Conservation (phyloP, 1,284 basidiomycete genomes). For the Sanguinoderma infundibulare region DNA sequence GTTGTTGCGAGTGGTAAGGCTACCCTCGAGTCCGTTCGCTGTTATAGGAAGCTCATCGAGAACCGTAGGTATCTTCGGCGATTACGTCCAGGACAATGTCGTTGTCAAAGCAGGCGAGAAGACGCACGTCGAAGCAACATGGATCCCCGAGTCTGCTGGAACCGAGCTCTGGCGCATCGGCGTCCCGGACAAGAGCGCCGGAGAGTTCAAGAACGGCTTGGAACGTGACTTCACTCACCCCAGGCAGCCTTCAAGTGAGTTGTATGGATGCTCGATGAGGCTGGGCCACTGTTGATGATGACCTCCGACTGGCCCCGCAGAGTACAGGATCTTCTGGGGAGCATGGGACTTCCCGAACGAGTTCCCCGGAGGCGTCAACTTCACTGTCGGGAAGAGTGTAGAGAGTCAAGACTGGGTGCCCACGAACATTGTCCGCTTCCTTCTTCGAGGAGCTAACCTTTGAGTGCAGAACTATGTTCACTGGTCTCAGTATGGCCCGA, state of each 20-base stretch:
- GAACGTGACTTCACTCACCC: slow-evolving; percentile 30
- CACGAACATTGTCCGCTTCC: not conserved
- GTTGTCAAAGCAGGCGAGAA: slow-evolving; percentile 23
- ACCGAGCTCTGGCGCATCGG: slow-evolving; percentile 36
- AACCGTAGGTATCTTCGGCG: slow-evolving; percentile 34
- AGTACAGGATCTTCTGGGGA: slow-evolving; percentile 37
- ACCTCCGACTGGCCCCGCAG: slow-evolving; percentile 15
- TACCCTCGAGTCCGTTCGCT: not conserved
- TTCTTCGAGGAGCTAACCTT: not conserved
- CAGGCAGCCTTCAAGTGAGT: slow-evolving; percentile 27
- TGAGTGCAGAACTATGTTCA: slow-evolving; percentile 32
- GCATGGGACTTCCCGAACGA: slow-evolving; percentile 36
- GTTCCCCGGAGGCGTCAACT: slow-evolving; percentile 36
- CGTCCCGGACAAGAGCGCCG: slow-evolving; percentile 30
- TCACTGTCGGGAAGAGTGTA: slow-evolving; percentile 32
- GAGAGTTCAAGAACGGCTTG: slow-evolving; percentile 28
- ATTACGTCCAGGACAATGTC: slow-evolving; percentile 33
- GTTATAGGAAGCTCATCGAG: not conserved
- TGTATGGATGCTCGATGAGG: no score
- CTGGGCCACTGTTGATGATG: no score
- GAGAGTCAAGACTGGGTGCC: slow-evolving; percentile 28
- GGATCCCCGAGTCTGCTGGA: slow-evolving; percentile 32
- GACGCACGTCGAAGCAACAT: slow-evolving; percentile 22
- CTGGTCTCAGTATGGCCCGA: slow-evolving; percentile 30
- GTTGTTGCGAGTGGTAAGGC: slow-evolving; percentile 29